These are phyloP conservation scores for Vanrija pseudolonga DNA, from an alignment of 1,284 basidiomycete species.

Conservation along the genomic window DNA sequence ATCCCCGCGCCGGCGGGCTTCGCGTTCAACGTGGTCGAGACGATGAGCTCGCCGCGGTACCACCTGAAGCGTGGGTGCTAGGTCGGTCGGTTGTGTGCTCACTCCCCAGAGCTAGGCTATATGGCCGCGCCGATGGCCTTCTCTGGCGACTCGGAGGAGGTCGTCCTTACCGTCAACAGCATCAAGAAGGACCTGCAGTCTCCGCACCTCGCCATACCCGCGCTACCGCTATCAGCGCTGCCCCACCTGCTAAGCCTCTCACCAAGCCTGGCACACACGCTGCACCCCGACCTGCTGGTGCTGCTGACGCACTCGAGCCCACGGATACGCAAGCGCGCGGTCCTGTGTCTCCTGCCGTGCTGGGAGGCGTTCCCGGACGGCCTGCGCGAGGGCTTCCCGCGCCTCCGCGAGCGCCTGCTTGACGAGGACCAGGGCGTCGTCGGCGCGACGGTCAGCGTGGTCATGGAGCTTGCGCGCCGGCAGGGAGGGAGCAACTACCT, in stretches of 20 bases:
- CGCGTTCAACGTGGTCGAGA: conserved; percentile 90
- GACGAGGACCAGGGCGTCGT: conserved; percentile 87
- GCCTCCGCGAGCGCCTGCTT: conserved; percentile 78
- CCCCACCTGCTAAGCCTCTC: conserved; percentile 87
- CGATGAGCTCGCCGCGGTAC: conserved; percentile 88
- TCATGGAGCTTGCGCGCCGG: conserved; percentile 83
- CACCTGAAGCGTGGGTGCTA: conserved; percentile 80
- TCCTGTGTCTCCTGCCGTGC: conserved; percentile 75
- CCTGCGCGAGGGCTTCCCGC: conserved; percentile 60
- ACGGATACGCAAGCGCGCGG: conserved; percentile 81
- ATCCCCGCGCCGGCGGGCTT: conserved; percentile 51
- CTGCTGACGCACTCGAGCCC: conserved; percentile 89
- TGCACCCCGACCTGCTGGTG: conserved; percentile 77
- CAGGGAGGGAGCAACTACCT: conserved; percentile 73
- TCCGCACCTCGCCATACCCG: conserved; percentile 64
- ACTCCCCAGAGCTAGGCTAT: conserved; percentile 71
- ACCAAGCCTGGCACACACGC: conserved; percentile 79
- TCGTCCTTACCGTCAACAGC: conserved; percentile 95
- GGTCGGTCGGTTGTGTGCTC: conserved; percentile 9
- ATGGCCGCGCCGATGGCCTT: conserved; percentile 92
- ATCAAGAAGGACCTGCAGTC: conserved; percentile 96
- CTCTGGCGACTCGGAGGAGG: conserved; percentile 87
- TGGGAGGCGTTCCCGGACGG: conserved; percentile 76
- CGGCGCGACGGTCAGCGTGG: conserved; percentile 85
- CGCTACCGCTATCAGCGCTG: conserved; percentile 79